Evolutionary conservation across 2,329 filamentous ascomycete genomes (phyloP).

Genomic region (Clonostachys byssicola): DNA sequence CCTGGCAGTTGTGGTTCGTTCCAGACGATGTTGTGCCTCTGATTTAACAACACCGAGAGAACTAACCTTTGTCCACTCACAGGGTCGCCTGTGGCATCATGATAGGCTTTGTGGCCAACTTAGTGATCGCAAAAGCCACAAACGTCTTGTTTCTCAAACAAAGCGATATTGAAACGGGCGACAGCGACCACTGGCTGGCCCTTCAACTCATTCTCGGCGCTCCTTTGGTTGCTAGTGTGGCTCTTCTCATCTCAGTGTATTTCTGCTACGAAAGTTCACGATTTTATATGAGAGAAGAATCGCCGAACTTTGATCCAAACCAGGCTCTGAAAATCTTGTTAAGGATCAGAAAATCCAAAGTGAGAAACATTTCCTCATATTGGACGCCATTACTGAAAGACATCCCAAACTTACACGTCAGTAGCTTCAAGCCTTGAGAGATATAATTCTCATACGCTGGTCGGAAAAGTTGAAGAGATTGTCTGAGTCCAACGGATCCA

Average conservation of each 20-base stretch:
- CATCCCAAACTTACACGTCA: too few relatives aligned
- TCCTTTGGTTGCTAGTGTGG: conserved; percentile 23
- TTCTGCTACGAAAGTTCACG: conserved; percentile 34
- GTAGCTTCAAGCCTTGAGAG: conserved; percentile 28
- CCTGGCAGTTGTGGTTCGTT: conserved; percentile 8
- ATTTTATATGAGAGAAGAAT: conserved; percentile 27
- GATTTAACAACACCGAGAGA: neutral
- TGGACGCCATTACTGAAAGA: conserved; percentile 1
- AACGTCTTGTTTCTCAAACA: neutral
- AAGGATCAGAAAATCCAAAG: conserved; percentile 13
- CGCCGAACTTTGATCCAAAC: conserved; percentile 22
- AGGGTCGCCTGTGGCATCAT: conserved; percentile 17
- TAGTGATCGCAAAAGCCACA: conserved; percentile 6
- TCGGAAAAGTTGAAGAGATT: conserved; percentile 1
- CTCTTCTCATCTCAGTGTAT: conserved; percentile 23
- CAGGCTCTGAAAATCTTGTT: conserved; percentile 24
- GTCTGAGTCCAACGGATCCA: neutral
- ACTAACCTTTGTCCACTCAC: too few relatives aligned
- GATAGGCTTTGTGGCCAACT: conserved; percentile 12
- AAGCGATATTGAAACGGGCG: neutral
- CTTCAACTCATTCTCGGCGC: conserved; percentile 26
- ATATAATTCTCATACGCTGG: conserved; percentile 27
- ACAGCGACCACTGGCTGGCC: conserved; percentile 1
- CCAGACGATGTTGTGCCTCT: too few relatives aligned
- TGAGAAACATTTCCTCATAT: too few relatives aligned